Evolutionary conservation across 2,329 filamentous ascomycete genomes (phyloP).

Genomic region (Lomentospora prolificans): DNA sequence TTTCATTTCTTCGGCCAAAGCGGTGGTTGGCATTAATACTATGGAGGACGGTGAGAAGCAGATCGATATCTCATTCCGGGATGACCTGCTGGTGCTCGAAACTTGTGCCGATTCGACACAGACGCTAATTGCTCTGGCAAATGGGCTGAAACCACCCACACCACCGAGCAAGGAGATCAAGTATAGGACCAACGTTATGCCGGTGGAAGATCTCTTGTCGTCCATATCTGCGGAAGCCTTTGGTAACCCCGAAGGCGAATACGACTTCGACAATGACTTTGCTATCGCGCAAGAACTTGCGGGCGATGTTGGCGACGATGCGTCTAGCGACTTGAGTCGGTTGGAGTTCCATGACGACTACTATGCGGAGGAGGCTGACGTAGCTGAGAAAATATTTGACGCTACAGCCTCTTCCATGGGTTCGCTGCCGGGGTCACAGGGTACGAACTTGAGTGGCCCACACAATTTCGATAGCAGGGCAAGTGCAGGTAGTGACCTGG

Average conservation of each 20-base stretch:
- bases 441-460: constrained; percentile 25
- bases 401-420: constrained; percentile 20
- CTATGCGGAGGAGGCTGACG: constrained; percentile 32
- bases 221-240: constrained; percentile 87
- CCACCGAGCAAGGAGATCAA: constrained; percentile 75
- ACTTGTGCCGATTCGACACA: constrained; percentile 96
- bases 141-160: constrained; percentile 71
- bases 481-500: constrained; percentile 22
- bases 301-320: constrained; percentile 23
- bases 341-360: constrained; percentile 35
- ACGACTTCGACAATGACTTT: constrained; percentile 55
- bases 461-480: constrained; percentile 14
- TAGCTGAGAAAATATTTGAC: constrained; percentile 39
- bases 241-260: constrained; percentile 48
- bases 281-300: constrained; percentile 40
- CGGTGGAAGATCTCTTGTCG: constrained; percentile 77
- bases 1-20: constrained; percentile 73
- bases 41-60: constrained; percentile 48
- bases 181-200: constrained; percentile 79
- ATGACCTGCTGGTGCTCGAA: constrained; percentile 82
- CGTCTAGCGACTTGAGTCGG: constrained; percentile 22
- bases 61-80: constrained; percentile 70
- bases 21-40: constrained; percentile 49
- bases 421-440: constrained; percentile 2
- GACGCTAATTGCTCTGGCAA: constrained; percentile 71